Base-by-base conservation (phyloP, 2,329 filamentous ascomycete species). In the Fusarium illudens region DNA sequence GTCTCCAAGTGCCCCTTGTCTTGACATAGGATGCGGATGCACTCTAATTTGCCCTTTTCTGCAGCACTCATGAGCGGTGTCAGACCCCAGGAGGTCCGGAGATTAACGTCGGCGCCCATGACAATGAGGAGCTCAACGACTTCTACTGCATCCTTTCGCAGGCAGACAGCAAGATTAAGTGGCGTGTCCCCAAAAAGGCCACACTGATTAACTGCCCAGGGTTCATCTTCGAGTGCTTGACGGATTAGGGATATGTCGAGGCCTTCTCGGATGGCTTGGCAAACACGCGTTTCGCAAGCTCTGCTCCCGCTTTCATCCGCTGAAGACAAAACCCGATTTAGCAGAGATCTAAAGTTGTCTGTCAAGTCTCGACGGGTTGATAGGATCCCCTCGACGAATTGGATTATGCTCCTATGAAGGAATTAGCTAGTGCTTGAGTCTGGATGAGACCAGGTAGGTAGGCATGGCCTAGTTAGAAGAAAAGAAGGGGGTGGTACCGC, bases 21-120 rank as follows among this genome's bases (percentile, higher is more conserved):
- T 13, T 22, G 30, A 1, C 56, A 32, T 4, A 65, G 27, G 1
- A 49, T 51, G 4, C 34, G 37, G 10, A 63, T 32, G 8, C 52
- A 58, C n/a, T 55, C 46, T 1, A 11, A 5, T 4, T 27, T 2
- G 1, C 27, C 12, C 0, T 0, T 4, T 1, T 0, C 1, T 9
- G 20, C 39, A 6, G 64, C 52, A 6, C 6, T 3, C 8, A 54
- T 54, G 29, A 64, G 64, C 4, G 64, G 48, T 7, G 56, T 64
- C 8, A 0, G 2, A 3, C 42, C 52, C 1, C 2, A 0, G 7
- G 4, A n/a, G 34, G 19, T 32, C 15, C 32, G 46, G 1, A 19
- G 3, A 8, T 60, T 37, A 20, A 64, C n/a, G 17, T 66, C 30
- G 2, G 56, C 64, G 6, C 37, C 51, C 6, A 49, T 49, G 25